Evolutionary conservation across 2,329 filamentous ascomycete genomes (phyloP).

Genomic region (Scytalidium lignicola): DNA sequence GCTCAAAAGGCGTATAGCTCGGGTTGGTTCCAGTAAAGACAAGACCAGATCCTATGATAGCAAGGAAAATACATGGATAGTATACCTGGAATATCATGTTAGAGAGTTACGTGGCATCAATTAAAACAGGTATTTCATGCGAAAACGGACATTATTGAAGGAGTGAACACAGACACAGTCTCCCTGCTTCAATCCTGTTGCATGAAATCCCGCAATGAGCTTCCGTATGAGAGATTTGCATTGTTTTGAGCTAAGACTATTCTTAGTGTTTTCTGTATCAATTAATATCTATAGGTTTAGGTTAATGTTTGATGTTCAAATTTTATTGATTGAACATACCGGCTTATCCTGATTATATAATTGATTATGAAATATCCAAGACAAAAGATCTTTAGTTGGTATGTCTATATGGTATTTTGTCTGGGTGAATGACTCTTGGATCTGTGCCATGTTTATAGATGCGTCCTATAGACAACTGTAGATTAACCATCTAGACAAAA

Average conservation of each 20-base stretch:
- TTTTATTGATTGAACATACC: conserved; percentile 7
- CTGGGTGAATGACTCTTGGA: too few relatives aligned
- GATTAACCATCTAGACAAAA: too few relatives aligned
- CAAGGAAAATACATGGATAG: conserved; percentile 16
- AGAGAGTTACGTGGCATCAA: background rate
- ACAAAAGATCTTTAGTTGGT: conserved; percentile 19
- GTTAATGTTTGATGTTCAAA: background rate
- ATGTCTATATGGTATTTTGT: too few relatives aligned
- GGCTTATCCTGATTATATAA: conserved; percentile 18
- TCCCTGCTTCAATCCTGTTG: conserved; percentile 19
- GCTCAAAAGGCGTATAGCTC: conserved; percentile 22
- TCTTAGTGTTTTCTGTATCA: conserved; percentile 17
- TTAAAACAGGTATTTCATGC: too few relatives aligned
- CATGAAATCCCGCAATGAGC: conserved; percentile 22
- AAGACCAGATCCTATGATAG: conserved; percentile 23
- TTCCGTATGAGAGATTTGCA: conserved; percentile 18
- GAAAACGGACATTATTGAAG: conserved; percentile 28
- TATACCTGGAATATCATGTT: conserved; percentile 8
- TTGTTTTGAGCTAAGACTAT: conserved; percentile 21
- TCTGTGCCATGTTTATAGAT: too few relatives aligned
- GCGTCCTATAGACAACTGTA: too few relatives aligned
- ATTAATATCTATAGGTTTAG: conserved; percentile 18
- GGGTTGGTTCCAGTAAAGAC: conserved; percentile 23
- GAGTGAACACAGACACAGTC: conserved; percentile 26
- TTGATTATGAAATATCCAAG: conserved; percentile 21